Evolutionary conservation across 2,329 filamentous ascomycete genomes (phyloP), one percentile per base, ranked within the genome.

Genomic region (Aspergillus oerlinghausenensis): DNA sequence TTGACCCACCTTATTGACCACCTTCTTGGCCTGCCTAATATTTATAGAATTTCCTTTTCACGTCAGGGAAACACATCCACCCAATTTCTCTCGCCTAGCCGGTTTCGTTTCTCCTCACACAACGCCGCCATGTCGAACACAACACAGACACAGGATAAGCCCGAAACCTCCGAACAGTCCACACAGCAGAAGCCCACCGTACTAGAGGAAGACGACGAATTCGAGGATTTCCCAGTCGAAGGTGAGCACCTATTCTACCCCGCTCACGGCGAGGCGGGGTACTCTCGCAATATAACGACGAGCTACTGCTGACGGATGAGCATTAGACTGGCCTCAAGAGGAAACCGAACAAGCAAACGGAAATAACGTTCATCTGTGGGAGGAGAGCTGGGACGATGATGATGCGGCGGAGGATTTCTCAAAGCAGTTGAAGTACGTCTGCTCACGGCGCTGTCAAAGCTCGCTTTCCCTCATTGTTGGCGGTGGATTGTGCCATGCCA

Each of bases 381-480:
- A 99, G 77, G 94, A 99, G 82, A 97, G 92, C 82, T 99, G 94
- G 94, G 94, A 99, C 72, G 94, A 99, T 70, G 93, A 97, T 73
- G 94, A 97, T 77, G 94, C 91, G 64, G 94, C 84, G 68, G 94
- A 99, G 73, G 94, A 99, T 70, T 99, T 99, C 75, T 94, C 92
- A 11, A 85, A 89, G 69, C 93, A 97, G 80, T 79, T 99, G 70
- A 95, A 91, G 93, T 96, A 76, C 65, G 88, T 81, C 5, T 54
- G 28, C 51, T 25, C 25, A 29, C 14, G 23, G 25, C n/a, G 50
- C 11, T 26, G 29, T 25, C 14, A 14, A 38, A 38, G 14, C 32
- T 38, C 32, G 5, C 32, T 7, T 38, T 17, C 5, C 14, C 14
- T 38, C 14, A 5, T 17, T 38, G 32, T 5, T 38, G 32, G 14